phyloP scores from a whole-genome alignment of 352 stramenopile genomes.

The Globisporangium lucens region DNA sequence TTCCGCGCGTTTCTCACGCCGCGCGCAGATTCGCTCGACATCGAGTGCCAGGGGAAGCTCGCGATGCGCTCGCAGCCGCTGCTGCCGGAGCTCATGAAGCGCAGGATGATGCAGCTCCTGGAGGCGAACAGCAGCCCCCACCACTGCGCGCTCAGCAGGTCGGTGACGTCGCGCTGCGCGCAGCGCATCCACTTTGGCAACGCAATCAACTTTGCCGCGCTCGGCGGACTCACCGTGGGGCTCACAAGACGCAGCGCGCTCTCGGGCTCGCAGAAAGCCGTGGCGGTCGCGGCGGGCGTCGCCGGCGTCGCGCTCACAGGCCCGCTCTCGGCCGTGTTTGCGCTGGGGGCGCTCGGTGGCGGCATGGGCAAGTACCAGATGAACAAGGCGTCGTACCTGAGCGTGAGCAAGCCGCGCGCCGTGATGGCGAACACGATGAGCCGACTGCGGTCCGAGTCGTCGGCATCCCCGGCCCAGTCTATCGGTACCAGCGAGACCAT shows the following conservation, averaged over 20 bases:
- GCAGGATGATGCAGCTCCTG: neutral
- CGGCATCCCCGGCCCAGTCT: neutral
- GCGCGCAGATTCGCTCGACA: constrained; percentile 30
- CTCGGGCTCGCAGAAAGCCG: constrained; percentile 50
- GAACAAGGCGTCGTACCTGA: constrained; percentile 59
- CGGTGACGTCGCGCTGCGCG: constrained; percentile 30
- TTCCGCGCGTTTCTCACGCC: constrained; percentile 55
- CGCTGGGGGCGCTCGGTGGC: constrained; percentile 47
- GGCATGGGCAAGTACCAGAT: constrained; percentile 64
- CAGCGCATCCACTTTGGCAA: constrained; percentile 42
- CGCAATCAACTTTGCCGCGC: constrained; percentile 36
- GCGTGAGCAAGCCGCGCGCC: constrained; percentile 30
- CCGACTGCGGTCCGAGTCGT: neutral
- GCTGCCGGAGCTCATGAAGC: constrained; percentile 4
- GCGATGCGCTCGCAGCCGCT: neutral
- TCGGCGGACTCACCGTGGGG: constrained; percentile 48
- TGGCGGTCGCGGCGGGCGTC: constrained; percentile 45
- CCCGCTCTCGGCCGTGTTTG: constrained; percentile 48
- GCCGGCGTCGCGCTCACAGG: constrained; percentile 52
- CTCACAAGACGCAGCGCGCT: constrained; percentile 54
- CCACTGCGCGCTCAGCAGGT: neutral
- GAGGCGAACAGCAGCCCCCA: constrained; percentile 6
- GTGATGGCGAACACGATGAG: constrained; percentile 6
- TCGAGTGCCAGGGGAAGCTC: constrained; percentile 13
- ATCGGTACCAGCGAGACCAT: neutral